Evolutionary conservation across 1,139 yeast genomes (phyloP).

Genomic region (Suhomyces bokatorum): DNA sequence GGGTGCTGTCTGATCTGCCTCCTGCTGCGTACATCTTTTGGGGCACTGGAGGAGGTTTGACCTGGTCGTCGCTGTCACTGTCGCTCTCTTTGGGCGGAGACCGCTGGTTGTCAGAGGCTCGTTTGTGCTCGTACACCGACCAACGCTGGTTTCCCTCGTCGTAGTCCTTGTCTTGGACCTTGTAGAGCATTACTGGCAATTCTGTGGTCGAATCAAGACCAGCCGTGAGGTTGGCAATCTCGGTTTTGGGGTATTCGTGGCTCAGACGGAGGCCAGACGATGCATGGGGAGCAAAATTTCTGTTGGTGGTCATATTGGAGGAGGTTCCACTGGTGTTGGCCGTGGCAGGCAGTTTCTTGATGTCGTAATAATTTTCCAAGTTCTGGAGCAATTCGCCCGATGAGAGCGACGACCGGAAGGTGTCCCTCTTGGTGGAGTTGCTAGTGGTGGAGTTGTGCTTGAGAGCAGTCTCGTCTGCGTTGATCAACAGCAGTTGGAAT

Average conservation of each 20-base stretch:
- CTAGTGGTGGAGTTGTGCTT: conserved; percentile 5
- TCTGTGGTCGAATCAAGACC: conserved; percentile 30
- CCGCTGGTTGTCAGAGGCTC: conserved; percentile 11
- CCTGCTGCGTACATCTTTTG: conserved; percentile 1
- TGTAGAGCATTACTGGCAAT: conserved; percentile 32
- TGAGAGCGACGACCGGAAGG: conserved; percentile 29
- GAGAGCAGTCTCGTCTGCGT: conserved; percentile 19
- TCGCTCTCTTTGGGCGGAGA: conserved; percentile 8
- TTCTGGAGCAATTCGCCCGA: conserved; percentile 40
- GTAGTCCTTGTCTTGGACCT: conserved; percentile 30
- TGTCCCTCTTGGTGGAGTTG: conserved; percentile 13
- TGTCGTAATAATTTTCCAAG: conserved; percentile 21
- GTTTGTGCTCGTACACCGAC: conserved; percentile 28
- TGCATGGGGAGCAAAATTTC: conserved; percentile 10
- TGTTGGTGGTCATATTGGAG: neutral
- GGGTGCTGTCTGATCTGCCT: conserved; percentile 8
- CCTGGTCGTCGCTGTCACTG: conserved; percentile 5
- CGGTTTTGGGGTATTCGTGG: conserved; percentile 12
- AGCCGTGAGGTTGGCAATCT: conserved; percentile 25
- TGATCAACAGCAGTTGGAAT: conserved; percentile 15
- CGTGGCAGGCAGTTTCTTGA: neutral
- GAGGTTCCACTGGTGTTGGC: conserved; percentile 2
- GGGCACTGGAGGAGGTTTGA: neutral
- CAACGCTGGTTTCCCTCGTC: conserved; percentile 30
- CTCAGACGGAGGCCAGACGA: conserved; percentile 13